Percentiles rank a stretch among this genome's conserved stretches.
These are phyloP conservation scores for Circinella umbellata DNA, from an alignment of 371 early-diverging fungal species.

Conservation along the genomic window DNA sequence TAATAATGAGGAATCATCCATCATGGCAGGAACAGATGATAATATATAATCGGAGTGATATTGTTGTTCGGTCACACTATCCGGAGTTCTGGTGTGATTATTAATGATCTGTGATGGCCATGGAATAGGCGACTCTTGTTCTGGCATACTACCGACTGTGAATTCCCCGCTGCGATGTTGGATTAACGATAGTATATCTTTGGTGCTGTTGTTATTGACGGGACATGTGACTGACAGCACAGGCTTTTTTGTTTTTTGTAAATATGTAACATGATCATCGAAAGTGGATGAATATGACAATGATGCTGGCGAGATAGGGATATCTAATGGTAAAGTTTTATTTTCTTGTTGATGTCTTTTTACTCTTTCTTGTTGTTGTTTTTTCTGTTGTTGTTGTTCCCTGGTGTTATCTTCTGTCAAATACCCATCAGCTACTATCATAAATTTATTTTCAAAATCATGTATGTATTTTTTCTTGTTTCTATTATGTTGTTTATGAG, in stretches of 20 bases:
- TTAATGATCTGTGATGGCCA: constrained; percentile 11
- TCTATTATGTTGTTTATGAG: too few relatives aligned
- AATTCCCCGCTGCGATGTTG: background rate
- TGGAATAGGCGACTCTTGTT: constrained; percentile 4
- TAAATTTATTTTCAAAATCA: background rate
- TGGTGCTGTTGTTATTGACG: background rate
- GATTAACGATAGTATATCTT: background rate
- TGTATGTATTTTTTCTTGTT: background rate
- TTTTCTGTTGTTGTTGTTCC: background rate
- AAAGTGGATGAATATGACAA: background rate
- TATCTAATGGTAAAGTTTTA: background rate
- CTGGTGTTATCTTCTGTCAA: background rate
- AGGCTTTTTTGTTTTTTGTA: too few relatives aligned
- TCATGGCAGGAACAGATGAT: too few relatives aligned
- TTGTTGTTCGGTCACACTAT: background rate
- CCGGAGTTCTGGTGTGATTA: background rate
- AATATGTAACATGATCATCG: background rate
- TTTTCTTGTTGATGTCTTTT: background rate
- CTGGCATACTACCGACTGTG: constrained; percentile 12
- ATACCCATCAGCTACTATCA: background rate
- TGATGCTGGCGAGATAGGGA: background rate
- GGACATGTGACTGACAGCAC: background rate
- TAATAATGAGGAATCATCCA: too few relatives aligned
- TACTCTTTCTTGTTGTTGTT: background rate
- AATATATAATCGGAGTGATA: too few relatives aligned